A percentile compares a stretch with the other conserved stretches of the same genome.
phyloP scores from a whole-genome alignment of 352 stramenopile genomes.

The Globisporangium parvum region DNA sequence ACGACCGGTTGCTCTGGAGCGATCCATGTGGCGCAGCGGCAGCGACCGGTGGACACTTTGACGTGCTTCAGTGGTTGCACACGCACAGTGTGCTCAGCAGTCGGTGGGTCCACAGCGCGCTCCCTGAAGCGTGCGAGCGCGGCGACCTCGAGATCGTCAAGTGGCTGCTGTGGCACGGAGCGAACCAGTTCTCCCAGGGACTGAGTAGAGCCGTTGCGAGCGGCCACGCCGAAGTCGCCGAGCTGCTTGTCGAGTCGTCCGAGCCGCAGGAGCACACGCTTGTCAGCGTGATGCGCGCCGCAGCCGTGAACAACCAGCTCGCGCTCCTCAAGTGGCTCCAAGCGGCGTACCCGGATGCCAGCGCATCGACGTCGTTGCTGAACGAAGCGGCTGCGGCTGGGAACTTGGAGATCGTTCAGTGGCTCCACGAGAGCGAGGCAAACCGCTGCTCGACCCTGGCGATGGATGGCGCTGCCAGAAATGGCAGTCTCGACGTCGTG shows the following conservation, averaged over 20 bases:
- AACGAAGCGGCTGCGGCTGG: background rate
- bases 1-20: background rate
- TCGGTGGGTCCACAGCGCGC: background rate
- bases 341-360: background rate
- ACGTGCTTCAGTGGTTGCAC: slow-evolving; percentile 1
- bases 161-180: slow-evolving; percentile 1
- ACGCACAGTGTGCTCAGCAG: background rate
- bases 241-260: background rate
- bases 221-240: background rate
- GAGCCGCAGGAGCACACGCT: too few relatives aligned
- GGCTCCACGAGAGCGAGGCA: slow-evolving; percentile 5
- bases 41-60: background rate
- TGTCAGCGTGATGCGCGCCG: background rate
- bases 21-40: background rate
- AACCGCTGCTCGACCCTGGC: slow-evolving; percentile 11
- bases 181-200: background rate
- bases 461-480: slow-evolving; percentile 11
- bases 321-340: slow-evolving; percentile 2
- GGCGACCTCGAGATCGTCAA: background rate
- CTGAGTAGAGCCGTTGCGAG: background rate
- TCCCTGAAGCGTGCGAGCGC: background rate
- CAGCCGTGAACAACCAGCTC: slow-evolving; percentile 2
- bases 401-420: slow-evolving; percentile 12
- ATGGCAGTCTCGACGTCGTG: slow-evolving; percentile 2
- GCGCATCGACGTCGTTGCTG: background rate